A percentile compares a stretch with the other conserved stretches of the same genome.
Evolutionary conservation across 768 basidiomycete species (phyloP).

Genomic region (Pisolithus orientalis): DNA sequence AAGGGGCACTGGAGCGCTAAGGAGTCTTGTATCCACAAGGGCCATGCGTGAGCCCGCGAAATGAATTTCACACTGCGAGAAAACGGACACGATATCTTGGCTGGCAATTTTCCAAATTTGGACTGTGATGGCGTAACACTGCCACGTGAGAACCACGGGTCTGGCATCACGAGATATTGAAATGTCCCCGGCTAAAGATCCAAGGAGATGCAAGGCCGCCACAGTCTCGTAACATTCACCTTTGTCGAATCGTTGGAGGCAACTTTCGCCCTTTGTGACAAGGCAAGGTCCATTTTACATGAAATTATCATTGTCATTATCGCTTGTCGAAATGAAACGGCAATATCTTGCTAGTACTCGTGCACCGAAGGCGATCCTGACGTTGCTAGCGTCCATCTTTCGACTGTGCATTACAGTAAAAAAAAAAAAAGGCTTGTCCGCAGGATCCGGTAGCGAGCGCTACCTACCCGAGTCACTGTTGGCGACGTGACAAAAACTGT

Average conservation of each 20-base stretch:
- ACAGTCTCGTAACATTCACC: neutral
- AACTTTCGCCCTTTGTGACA: too few species aligned
- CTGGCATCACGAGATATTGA: neutral
- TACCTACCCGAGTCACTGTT: neutral
- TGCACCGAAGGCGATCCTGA: neutral
- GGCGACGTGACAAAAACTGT: too few species aligned
- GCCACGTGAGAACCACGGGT: constrained; percentile 7
- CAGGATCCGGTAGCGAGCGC: neutral
- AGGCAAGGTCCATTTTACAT: too few species aligned
- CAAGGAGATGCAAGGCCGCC: neutral
- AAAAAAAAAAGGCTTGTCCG: neutral
- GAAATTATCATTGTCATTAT: too few species aligned
- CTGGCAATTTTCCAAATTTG: neutral
- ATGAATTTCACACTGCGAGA: neutral
- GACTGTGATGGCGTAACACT: neutral
- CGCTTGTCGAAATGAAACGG: neutral
- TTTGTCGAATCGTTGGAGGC: too few species aligned
- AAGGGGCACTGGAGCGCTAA: too few species aligned
- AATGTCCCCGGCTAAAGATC: neutral
- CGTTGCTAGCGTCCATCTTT: neutral
- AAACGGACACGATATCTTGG: neutral
- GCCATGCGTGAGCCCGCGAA: neutral
- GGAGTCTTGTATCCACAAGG: too few species aligned
- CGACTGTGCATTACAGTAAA: neutral
- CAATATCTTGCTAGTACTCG: neutral